A percentile compares a stretch with the other conserved stretches of the same genome.
Conservation (phyloP, 805 yeast species). For the Zygotorulaspora florentina region DNA sequence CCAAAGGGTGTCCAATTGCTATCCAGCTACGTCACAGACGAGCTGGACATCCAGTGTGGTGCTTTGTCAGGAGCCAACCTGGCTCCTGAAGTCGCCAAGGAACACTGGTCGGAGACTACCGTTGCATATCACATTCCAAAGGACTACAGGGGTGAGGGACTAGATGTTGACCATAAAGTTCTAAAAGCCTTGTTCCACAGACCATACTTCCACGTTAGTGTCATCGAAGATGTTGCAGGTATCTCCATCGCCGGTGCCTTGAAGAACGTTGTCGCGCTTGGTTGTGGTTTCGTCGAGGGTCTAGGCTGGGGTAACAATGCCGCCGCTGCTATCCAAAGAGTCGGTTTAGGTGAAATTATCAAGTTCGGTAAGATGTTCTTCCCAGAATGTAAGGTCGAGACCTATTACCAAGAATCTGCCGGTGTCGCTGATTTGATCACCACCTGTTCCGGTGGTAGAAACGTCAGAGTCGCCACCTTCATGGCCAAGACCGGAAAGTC, state of each 20-base stretch:
- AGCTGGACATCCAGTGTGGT: slow-evolving; percentile 87
- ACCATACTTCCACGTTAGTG: slow-evolving; percentile 95
- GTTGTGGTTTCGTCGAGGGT: slow-evolving; percentile 97
- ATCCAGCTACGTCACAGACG: slow-evolving; percentile 72
- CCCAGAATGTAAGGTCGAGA: slow-evolving; percentile 66
- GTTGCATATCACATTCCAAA: slow-evolving; percentile 80
- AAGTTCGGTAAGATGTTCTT: slow-evolving; percentile 78
- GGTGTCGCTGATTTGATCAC: slow-evolving; percentile 99
- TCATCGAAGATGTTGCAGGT: slow-evolving; percentile 90
- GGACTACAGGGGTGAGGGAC: slow-evolving; percentile 47
- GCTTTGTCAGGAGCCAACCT: slow-evolving; percentile 95
- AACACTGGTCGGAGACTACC: slow-evolving; percentile 96
- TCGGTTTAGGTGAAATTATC: slow-evolving; percentile 87
- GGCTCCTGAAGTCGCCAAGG: slow-evolving; percentile 94
- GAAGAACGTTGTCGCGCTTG: slow-evolving; percentile 92
- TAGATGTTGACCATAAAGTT: slow-evolving; percentile 59
- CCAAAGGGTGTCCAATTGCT: slow-evolving; percentile 81
- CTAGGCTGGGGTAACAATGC: slow-evolving; percentile 99
- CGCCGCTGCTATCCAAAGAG: slow-evolving; percentile 94
- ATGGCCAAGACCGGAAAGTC: slow-evolving; percentile 76
- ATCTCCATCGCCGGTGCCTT: slow-evolving; percentile 95
- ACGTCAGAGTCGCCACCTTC: slow-evolving; percentile 82
- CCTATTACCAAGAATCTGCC: slow-evolving; percentile 90
- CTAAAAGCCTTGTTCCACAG: slow-evolving; percentile 89
- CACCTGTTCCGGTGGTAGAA: slow-evolving; percentile 96